Percentiles rank a stretch among this genome's conserved stretches.
These are phyloP conservation scores for Pseudonitzschia pungens DNA, from an alignment of 108 stramenopile genomes.

Conservation along the genomic window DNA sequence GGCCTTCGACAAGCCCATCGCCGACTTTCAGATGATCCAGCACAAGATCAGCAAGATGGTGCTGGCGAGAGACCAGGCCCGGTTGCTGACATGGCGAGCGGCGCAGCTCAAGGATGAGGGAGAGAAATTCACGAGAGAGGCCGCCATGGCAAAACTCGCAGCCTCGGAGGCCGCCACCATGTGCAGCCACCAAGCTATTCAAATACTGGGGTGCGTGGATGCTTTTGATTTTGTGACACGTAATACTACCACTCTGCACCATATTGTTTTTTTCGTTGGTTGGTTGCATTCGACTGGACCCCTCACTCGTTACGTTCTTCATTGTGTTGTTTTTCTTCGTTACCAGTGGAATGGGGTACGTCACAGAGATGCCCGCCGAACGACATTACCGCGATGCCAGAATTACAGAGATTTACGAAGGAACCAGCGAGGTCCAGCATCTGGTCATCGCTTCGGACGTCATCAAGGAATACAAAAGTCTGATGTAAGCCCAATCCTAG, in stretches of 20 bases:
- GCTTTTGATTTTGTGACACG: no score
- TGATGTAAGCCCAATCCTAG: no score
- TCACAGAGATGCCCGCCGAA: conserved; percentile 97
- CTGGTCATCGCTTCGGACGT: conserved; percentile 91
- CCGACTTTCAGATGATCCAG: conserved; percentile 93
- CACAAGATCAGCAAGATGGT: conserved; percentile 88
- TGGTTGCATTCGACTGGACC: background rate
- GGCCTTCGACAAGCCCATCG: conserved; percentile 94
- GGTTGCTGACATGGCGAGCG: conserved; percentile 95
- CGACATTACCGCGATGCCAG: conserved; percentile 96
- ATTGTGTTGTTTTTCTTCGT: background rate
- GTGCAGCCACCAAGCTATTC: conserved; percentile 94
- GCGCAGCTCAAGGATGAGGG: conserved; percentile 90
- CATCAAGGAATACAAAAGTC: conserved; percentile 88
- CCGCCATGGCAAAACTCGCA: conserved; percentile 95
- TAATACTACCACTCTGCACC: no score
- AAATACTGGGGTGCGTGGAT: conserved; percentile 81
- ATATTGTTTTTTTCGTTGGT: background rate
- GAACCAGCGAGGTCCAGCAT: conserved; percentile 93
- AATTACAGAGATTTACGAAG: conserved; percentile 99
- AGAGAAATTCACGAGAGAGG: conserved; percentile 84
- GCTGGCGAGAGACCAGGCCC: conserved; percentile 84
- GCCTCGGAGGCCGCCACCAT: conserved; percentile 96
- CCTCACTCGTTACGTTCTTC: background rate
- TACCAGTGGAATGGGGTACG: conserved; percentile 88